These are phyloP conservation scores for Physaria fendleri DNA, from an alignment of 345 rosid species.

Conservation along the genomic window DNA sequence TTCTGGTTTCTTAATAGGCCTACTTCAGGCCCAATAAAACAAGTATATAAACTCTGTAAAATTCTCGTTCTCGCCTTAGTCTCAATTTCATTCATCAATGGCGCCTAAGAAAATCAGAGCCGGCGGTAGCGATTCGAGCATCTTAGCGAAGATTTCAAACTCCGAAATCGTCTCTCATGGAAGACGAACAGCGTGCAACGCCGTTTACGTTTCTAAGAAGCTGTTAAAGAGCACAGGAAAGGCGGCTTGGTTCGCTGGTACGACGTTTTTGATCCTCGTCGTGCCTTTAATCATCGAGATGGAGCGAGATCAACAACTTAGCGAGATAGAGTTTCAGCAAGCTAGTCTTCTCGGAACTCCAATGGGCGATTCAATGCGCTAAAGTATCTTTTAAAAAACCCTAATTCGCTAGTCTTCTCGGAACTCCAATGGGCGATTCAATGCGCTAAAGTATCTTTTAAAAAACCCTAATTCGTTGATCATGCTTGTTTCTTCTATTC, in stretches of 20 bases:
- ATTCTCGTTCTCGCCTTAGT: background rate
- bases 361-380: slow-evolving; percentile 17
- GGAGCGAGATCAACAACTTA: slow-evolving; percentile 64
- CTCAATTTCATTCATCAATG: slow-evolving; percentile 23
- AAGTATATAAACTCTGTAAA: background rate
- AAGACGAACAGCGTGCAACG: slow-evolving; percentile 48
- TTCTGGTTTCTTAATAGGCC: background rate
- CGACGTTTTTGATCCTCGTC: slow-evolving; percentile 58
- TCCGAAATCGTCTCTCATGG: slow-evolving; percentile 44
- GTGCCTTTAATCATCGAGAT: slow-evolving; percentile 61
- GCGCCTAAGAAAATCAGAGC: slow-evolving; percentile 47
- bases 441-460: too few relatives aligned
- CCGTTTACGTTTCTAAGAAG: slow-evolving; percentile 58
- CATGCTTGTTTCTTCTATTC: slow-evolving; percentile 1
- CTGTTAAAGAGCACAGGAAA: slow-evolving; percentile 77
- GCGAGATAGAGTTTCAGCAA: slow-evolving; percentile 65
- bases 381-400: background rate
- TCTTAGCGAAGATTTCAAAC: slow-evolving; percentile 38
- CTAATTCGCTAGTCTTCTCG: background rate
- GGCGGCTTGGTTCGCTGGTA: slow-evolving; percentile 83
- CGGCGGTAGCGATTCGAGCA: slow-evolving; percentile 23
- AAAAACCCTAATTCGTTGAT: too few relatives aligned
- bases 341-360: slow-evolving; percentile 63
- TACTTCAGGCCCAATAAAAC: background rate
- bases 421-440: too few relatives aligned